These are phyloP conservation scores for Licmophora abbreviata DNA, from an alignment of 108 stramenopile genomes.

Conservation along the genomic window DNA sequence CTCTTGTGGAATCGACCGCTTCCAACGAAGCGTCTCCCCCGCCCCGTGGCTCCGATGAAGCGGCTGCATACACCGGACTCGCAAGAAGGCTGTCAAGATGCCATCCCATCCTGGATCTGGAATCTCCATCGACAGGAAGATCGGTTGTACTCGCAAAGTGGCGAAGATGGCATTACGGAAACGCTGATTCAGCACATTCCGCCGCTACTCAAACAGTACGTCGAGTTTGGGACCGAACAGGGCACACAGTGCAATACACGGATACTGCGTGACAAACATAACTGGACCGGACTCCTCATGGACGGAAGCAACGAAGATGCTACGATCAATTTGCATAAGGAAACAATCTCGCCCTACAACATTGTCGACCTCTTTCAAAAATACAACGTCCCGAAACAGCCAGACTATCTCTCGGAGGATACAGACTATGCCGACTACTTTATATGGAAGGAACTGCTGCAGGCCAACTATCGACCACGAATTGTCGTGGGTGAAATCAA, in stretches of 20 bases:
- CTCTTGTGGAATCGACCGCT: too few species aligned
- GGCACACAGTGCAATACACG: slow-evolving; percentile 5
- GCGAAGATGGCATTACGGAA: too few species aligned
- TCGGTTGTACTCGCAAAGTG: too few species aligned
- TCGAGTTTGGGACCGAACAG: slow-evolving; percentile 15
- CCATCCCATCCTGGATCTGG: too few species aligned
- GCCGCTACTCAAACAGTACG: slow-evolving; percentile 20
- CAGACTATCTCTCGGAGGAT: slow-evolving; percentile 7
- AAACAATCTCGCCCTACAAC: slow-evolving; percentile 11
- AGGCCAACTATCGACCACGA: slow-evolving; percentile 10
- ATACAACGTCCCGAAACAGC: slow-evolving; percentile 1
- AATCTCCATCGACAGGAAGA: too few species aligned
- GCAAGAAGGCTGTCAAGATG: too few species aligned
- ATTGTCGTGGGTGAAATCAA: slow-evolving; percentile 12
- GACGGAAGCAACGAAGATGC: slow-evolving; percentile 13
- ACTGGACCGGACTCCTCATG: slow-evolving; percentile 9
- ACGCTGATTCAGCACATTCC: too few species aligned
- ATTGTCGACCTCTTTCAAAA: slow-evolving; percentile 11
- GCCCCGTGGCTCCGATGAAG: too few species aligned
- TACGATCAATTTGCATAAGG: slow-evolving; percentile 11
- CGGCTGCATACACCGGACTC: too few species aligned
- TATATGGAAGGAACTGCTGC: slow-evolving; percentile 6
- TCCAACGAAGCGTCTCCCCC: too few species aligned
- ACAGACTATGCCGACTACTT: slow-evolving; percentile 12
- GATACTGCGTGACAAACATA: slow-evolving; percentile 9